Base-by-base conservation (phyloP, 192 early-diverging fungal species). In the Backusella mclennaniae region DNA sequence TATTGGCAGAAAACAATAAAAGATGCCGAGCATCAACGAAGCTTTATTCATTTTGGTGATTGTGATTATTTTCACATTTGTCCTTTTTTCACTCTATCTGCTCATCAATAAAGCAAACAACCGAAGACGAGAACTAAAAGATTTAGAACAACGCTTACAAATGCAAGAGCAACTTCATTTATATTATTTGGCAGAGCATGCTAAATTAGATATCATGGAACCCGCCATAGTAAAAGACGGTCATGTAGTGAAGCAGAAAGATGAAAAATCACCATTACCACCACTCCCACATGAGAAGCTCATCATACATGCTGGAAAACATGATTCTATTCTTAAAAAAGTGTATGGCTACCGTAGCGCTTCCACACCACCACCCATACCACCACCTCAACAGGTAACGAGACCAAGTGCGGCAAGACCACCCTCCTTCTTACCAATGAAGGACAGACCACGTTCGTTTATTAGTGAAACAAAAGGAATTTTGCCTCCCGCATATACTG, bases 341-440 rank as follows among this genome's bases (percentile, higher is more conserved):
- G 35, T 74, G 7, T 56, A 74, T 39, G 73, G 73, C 17, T 74
- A 39, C 31, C 73, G 56, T 21, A 39, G 23, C 19, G 17, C n/a
- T 14, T 63, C 63, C 7, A 19, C 26, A 29, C 42, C 66, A 42
- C 63, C 63, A 29, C 63, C 74, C 6, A 33, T 53, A 15, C 21
- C 46, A 12, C 56, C 21, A 63, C 56, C 46, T 21, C 56, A 63
- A 29, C 56, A 63, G 26, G 56, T 63, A 63, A 29, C 56, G 12
- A 63, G 74, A 44, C 74, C 74, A 31, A 75, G 74, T 35, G 26
- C 52, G 12, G n/a, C 39, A 31, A 35, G 74, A 33, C 41, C 56
- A 23, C 74, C 59, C 19, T 67, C 66, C 0, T 75, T 75, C n/a
- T 33, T 66, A 21, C 74, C 74, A 41, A 75, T 75, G 74, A 66